Evolutionary conservation across 108 stramenopile genomes (phyloP).

Genomic region (Discostella stelligeroides): DNA sequence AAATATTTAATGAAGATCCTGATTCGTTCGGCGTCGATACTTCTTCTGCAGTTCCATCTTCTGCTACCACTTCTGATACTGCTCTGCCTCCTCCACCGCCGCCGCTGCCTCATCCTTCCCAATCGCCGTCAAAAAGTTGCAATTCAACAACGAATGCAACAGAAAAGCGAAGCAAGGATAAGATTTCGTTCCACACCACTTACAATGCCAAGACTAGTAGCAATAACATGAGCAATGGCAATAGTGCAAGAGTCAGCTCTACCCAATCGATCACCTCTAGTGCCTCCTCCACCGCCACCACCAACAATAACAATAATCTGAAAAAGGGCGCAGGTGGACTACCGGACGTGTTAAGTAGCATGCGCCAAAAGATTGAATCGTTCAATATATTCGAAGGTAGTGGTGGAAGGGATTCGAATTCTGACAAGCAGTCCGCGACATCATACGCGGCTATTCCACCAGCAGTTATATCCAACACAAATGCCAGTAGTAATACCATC

Average conservation of each 20-base stretch:
- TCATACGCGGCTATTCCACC: too few species aligned
- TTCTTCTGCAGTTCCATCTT: background rate
- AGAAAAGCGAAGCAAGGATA: slow-evolving; percentile 6
- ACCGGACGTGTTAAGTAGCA: slow-evolving; percentile 73
- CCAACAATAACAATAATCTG: background rate
- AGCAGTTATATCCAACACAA: background rate
- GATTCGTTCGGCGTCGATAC: background rate
- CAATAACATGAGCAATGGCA: too few species aligned
- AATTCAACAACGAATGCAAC: background rate
- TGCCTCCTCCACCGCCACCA: too few species aligned
- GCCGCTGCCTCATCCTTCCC: background rate
- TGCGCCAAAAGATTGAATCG: slow-evolving; percentile 83
- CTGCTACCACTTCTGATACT: background rate
- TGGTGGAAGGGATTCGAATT: slow-evolving; percentile 31
- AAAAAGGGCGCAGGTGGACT: slow-evolving; percentile 12
- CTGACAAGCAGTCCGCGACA: slow-evolving; percentile 12
- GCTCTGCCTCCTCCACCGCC: background rate
- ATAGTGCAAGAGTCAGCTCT: too few species aligned
- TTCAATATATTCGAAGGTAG: slow-evolving; percentile 64
- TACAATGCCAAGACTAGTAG: slow-evolving; percentile 13
- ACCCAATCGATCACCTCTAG: too few species aligned
- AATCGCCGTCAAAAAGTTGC: background rate
- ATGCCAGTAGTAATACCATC: background rate
- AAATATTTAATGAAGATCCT: slow-evolving; percentile 21
- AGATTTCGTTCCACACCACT: slow-evolving; percentile 9